Evolutionary conservation across 2,329 filamentous ascomycete species (phyloP).

Genomic region (Tetracladium maxilliforme): DNA sequence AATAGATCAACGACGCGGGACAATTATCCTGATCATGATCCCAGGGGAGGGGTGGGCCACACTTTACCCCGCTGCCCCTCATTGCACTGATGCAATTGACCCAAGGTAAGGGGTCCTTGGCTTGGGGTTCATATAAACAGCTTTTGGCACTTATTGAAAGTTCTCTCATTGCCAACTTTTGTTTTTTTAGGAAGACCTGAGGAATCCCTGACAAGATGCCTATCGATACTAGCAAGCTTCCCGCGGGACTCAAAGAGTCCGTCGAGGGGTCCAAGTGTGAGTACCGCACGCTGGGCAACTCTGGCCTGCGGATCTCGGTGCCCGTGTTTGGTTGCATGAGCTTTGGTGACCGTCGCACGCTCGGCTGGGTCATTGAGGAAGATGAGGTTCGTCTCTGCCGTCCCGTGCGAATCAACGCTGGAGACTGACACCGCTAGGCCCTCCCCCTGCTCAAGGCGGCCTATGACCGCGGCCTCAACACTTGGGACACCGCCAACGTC

Average conservation of each 20-base stretch:
- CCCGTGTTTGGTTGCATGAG: slow-evolving; percentile 52
- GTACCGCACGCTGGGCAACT: slow-evolving; percentile 40
- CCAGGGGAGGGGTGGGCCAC: no score
- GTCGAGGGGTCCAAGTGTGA: slow-evolving; percentile 26
- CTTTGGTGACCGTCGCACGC: slow-evolving; percentile 35
- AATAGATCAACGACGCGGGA: no score
- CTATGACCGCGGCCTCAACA: slow-evolving; percentile 48
- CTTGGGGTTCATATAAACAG: no score
- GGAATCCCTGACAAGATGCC: no score
- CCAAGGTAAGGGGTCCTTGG: no score
- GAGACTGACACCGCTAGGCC: slow-evolving; percentile 18
- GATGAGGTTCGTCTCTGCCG: slow-evolving; percentile 29
- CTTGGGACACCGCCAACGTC: slow-evolving; percentile 37
- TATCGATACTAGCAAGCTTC: slow-evolving; percentile 2
- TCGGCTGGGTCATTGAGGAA: slow-evolving; percentile 42
- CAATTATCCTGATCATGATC: no score
- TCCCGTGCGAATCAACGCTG: no score
- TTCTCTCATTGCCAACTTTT: no score
- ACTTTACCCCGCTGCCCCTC: no score
- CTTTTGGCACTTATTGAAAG: no score
- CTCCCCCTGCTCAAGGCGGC: slow-evolving; percentile 47
- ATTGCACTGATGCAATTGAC: no score
- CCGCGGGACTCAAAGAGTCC: slow-evolving; percentile 6
- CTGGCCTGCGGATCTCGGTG: slow-evolving; percentile 45
- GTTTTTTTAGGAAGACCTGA: no score